Conservation (phyloP, 208 protist genomes). For the Histomonas meleagridis region DNA sequence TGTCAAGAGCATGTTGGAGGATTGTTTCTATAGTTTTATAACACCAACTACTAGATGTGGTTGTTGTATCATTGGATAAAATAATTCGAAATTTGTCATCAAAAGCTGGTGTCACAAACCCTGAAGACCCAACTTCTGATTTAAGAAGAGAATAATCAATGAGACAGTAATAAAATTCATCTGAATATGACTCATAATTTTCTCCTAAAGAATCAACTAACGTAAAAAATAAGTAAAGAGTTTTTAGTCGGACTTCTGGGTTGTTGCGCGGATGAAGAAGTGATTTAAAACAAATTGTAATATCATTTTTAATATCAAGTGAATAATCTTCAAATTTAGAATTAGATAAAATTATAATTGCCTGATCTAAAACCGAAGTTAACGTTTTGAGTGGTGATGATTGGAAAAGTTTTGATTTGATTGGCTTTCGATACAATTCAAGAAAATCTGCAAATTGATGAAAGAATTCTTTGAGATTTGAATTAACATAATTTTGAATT, state of each 20-base stretch:
- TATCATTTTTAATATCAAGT: background rate
- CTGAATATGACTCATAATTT: background rate
- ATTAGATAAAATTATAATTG: background rate
- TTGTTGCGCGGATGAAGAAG: background rate
- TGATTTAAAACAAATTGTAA: background rate
- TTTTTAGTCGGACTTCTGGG: background rate
- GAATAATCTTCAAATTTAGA: background rate
- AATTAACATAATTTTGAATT: too few species aligned
- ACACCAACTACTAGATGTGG: too few species aligned
- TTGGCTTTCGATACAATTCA: conserved; percentile 6
- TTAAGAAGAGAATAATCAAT: background rate
- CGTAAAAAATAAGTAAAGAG: background rate
- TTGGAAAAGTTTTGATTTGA: background rate
- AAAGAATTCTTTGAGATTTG: too few species aligned
- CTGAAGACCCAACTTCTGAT: background rate
- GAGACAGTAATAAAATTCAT: background rate
- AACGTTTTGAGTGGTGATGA: background rate
- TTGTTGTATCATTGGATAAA: too few species aligned
- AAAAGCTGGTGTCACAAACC: too few species aligned
- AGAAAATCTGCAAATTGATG: too few species aligned
- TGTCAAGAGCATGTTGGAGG: too few species aligned
- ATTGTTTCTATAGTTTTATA: too few species aligned
- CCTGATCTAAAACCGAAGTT: background rate
- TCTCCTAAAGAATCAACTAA: background rate
- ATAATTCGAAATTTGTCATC: too few species aligned